Evolutionary conservation across 176 grass and related monocot species (phyloP).

Genomic region (Carex parvula): DNA sequence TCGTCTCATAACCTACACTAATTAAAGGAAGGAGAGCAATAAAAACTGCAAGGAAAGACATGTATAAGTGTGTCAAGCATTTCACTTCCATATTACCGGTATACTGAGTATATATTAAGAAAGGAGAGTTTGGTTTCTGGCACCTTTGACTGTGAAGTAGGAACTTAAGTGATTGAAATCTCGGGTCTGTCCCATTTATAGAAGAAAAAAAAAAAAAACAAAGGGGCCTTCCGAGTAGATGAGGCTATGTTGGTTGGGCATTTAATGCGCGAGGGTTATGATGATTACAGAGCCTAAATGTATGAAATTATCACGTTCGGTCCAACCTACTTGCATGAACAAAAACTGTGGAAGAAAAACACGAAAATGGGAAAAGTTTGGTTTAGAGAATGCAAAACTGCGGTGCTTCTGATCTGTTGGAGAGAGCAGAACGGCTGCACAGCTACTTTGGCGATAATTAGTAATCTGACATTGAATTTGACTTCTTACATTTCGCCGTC

Average conservation of each 20-base stretch:
- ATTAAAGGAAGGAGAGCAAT: constrained; percentile 10
- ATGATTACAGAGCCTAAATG: constrained; percentile 5
- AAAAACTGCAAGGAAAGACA: background rate
- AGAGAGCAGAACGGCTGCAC: background rate
- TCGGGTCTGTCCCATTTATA: background rate
- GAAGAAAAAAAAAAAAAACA: too few species aligned
- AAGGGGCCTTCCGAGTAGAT: background rate
- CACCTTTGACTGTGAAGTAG: background rate
- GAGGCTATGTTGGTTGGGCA: constrained; percentile 23
- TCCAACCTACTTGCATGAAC: background rate
- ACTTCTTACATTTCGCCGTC: background rate
- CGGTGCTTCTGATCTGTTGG: background rate
- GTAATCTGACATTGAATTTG: background rate
- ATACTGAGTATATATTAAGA: background rate
- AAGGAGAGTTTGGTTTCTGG: background rate
- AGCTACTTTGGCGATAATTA: background rate
- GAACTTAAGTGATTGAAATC: background rate
- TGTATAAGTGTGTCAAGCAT: background rate
- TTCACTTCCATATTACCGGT: constrained; percentile 25
- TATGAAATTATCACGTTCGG: background rate
- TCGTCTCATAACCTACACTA: constrained; percentile 21
- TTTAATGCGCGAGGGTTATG: background rate
- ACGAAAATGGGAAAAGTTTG: background rate
- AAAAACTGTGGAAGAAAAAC: background rate
- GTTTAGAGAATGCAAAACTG: background rate